Base-by-base conservation (phyloP, 352 stramenopile genomes). In the Pythium brachiatum region DNA sequence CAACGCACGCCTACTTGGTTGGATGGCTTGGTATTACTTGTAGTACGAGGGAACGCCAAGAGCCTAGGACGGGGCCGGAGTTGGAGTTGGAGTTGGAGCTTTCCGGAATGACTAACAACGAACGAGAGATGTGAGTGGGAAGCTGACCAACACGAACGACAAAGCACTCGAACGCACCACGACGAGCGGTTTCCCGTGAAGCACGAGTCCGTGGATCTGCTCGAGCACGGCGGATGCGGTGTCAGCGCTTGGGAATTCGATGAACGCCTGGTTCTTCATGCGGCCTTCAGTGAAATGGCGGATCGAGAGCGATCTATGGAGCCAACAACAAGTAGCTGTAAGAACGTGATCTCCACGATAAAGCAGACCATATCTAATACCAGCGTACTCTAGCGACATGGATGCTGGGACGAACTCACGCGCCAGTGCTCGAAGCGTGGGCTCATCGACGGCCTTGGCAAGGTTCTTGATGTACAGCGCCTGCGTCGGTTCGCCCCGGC, bases 231-330 rank as follows among this genome's bases (percentile, higher is more conserved):
- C 48, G 21, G 55, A 64, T 3, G 88, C 88, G 16, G 88, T 34
- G 11, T 84, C 70, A 20, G 74, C 52, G 1, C 55, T 82, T 27
- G 81, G 70, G 56, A 84, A 95, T 51, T 75, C 82, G 26, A 95
- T 70, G 52, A 96, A 96, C 8, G 85, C 86, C 54, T 96, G 88
- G 29, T 81, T 90, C 48, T 93, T 93, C 80, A 96, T 92, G 54
- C 85, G 65, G 0, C 88, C 88, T 59, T 81, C 73, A 23, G 80
- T 85, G 34, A 96, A 95, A 57, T 92, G 76, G 2, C 79, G 79
- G 27, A 94, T 80, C 23, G 66, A 62, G 44, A 90, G 46, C 21
- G 53, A 41, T 29, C 83, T 94, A 58, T 7, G 41, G 2, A 53
- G 7, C 48, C 43, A 9, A 50, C 34, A 26, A n/a, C 29, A 34